Percentiles rank a stretch among this genome's conserved stretches.
phyloP scores from a whole-genome alignment of 805 yeast species.

The Cyberlindnera samutprakarnensis region DNA sequence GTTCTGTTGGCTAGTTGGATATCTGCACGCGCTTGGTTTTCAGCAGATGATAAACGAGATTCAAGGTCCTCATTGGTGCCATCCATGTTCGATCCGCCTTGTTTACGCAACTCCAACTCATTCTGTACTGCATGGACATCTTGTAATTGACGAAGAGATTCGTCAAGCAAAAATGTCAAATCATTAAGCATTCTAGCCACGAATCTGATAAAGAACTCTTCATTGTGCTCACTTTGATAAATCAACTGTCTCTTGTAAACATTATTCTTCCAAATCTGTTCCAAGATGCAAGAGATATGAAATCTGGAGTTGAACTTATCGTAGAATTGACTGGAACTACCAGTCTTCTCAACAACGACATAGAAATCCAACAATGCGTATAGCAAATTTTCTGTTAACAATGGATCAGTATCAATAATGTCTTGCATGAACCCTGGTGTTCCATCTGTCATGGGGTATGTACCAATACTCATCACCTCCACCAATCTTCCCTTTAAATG shows the following conservation, averaged over 20 bases:
- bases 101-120: conserved; percentile 47
- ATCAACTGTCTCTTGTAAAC: conserved; percentile 62
- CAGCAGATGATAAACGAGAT: conserved; percentile 51
- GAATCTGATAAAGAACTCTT: conserved; percentile 83
- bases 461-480: conserved; percentile 73
- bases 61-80: conserved; percentile 58
- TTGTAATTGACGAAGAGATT: conserved; percentile 71
- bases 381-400: conserved; percentile 59
- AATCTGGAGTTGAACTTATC: conserved; percentile 92
- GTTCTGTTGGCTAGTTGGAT: conserved; percentile 82
- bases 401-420: conserved; percentile 53
- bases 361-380: conserved; percentile 85
- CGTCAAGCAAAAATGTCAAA: conserved; percentile 86
- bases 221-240: conserved; percentile 56
- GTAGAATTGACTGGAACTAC: conserved; percentile 89
- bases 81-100: conserved; percentile 24
- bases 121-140: conserved; percentile 70
- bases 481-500: conserved; percentile 82
- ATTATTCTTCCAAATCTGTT: conserved; percentile 74
- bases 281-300: conserved; percentile 75
- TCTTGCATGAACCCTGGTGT: conserved; percentile 68
- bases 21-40: conserved; percentile 71
- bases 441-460: conserved; percentile 46
- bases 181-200: conserved; percentile 94
- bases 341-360: conserved; percentile 93